Evolutionary conservation across 306 rosid genomes (phyloP).

Genomic region (Rubus parviflorus): DNA sequence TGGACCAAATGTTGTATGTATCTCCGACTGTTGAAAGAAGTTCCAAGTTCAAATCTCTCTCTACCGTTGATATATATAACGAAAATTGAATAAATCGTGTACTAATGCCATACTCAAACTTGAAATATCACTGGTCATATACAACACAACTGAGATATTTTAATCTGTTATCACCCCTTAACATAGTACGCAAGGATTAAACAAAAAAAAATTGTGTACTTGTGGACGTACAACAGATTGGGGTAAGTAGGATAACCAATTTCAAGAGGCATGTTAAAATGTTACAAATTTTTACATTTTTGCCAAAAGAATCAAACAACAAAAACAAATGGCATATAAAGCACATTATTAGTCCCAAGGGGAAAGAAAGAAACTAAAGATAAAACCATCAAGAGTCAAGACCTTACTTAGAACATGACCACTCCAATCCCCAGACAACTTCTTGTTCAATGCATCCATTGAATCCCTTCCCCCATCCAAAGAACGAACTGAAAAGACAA

Average conservation of each 20-base stretch:
- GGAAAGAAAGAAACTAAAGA: slow-evolving; percentile 17
- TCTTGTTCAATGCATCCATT: slow-evolving; percentile 8
- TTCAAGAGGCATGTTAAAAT: background rate
- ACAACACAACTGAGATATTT: background rate
- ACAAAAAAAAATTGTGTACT: no score
- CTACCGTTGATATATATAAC: background rate
- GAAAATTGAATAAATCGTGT: background rate
- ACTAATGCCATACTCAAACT: background rate
- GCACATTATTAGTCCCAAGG: slow-evolving; percentile 30
- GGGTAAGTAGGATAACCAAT: background rate
- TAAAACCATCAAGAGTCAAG: slow-evolving; percentile 29
- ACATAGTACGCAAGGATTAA: no score
- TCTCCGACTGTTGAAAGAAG: background rate
- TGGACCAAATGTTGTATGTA: background rate
- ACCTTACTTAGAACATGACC: background rate
- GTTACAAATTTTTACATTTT: slow-evolving; percentile 1
- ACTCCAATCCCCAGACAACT: background rate
- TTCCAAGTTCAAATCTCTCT: background rate
- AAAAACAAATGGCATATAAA: background rate
- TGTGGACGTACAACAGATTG: no score
- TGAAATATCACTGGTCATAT: background rate
- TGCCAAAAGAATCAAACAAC: background rate
- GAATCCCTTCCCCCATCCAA: slow-evolving; percentile 18
- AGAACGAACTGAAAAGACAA: background rate
- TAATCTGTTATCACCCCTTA: no score